phyloP scores from a whole-genome alignment of 805 yeast genomes.

The Barnettozyma siamensis region DNA sequence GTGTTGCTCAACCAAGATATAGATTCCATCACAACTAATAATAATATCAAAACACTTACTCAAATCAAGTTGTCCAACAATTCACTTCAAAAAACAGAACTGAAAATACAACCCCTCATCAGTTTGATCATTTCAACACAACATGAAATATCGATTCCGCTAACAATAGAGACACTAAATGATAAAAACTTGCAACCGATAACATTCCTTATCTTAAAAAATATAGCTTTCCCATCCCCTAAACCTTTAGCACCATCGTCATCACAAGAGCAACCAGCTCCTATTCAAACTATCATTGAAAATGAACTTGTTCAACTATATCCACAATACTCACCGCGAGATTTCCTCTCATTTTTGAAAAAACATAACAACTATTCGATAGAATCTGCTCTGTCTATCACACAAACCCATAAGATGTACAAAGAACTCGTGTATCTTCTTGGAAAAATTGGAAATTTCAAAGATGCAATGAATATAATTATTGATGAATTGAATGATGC shows the following conservation, averaged over 20 bases:
- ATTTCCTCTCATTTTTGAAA: constrained; percentile 57
- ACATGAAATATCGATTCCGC: constrained; percentile 55
- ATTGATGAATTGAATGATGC: constrained; percentile 77
- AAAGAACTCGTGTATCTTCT: constrained; percentile 77
- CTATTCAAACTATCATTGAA: constrained; percentile 34
- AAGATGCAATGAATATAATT: constrained; percentile 69
- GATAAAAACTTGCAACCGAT: constrained; percentile 39
- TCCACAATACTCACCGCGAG: constrained; percentile 51
- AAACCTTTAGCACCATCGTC: constrained; percentile 37
- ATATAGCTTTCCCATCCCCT: background rate
- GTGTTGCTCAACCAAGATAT: constrained; percentile 32
- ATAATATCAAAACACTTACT: too few relatives aligned
- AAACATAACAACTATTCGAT: constrained; percentile 59
- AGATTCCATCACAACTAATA: too few relatives aligned
- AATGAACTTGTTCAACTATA: constrained; percentile 61
- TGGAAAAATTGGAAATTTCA: constrained; percentile 77
- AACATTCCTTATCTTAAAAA: constrained; percentile 60
- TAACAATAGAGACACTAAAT: constrained; percentile 43
- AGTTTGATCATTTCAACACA: constrained; percentile 54
- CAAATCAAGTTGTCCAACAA: too few relatives aligned
- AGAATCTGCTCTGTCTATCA: constrained; percentile 60
- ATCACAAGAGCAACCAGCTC: background rate
- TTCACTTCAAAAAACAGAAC: constrained; percentile 12
- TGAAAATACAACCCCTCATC: constrained; percentile 39
- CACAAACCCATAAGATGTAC: constrained; percentile 46